A percentile compares a stretch with the other conserved stretches of the same genome.
These are phyloP conservation scores for Endotrypanum monterogeii DNA, from an alignment of 208 protist species.

Conservation along the genomic window DNA sequence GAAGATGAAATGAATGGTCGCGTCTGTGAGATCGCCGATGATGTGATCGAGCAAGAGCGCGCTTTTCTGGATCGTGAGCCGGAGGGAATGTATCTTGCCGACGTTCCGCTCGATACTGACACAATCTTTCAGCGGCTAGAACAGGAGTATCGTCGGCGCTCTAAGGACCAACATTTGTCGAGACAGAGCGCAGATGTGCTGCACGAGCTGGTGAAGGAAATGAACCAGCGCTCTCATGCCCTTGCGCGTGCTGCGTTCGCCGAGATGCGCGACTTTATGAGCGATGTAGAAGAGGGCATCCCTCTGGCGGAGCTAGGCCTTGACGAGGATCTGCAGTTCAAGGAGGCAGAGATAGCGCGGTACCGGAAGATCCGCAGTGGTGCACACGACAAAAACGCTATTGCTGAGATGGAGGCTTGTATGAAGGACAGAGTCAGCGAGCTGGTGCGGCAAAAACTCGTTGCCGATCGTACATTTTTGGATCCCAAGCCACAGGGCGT, in stretches of 20 bases:
- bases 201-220: conserved; percentile 56
- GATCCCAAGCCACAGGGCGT: conserved; percentile 79
- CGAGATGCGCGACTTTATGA: conserved; percentile 73
- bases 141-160: conserved; percentile 70
- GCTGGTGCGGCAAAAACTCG: conserved; percentile 57
- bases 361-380: conserved; percentile 50
- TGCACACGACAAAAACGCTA: conserved; percentile 14
- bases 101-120: conserved; percentile 85
- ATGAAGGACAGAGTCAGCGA: conserved; percentile 58
- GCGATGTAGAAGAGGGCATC: conserved; percentile 71
- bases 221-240: conserved; percentile 76
- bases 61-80: conserved; percentile 80
- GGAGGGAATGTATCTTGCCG: conserved; percentile 77
- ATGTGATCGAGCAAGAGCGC: conserved; percentile 71
- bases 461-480: conserved; percentile 71
- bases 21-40: conserved; percentile 78
- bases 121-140: conserved; percentile 65
- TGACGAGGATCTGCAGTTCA: conserved; percentile 81
- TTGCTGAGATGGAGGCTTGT: conserved; percentile 43
- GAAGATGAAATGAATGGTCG: conserved; percentile 78
- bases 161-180: conserved; percentile 47
- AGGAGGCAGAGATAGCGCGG: conserved; percentile 64
- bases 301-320: conserved; percentile 68
- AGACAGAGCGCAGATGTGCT: conserved; percentile 73
- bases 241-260: conserved; percentile 70